phyloP scores from a whole-genome alignment of 2,329 filamentous ascomycete genomes.

The Alternaria tenuissima region DNA sequence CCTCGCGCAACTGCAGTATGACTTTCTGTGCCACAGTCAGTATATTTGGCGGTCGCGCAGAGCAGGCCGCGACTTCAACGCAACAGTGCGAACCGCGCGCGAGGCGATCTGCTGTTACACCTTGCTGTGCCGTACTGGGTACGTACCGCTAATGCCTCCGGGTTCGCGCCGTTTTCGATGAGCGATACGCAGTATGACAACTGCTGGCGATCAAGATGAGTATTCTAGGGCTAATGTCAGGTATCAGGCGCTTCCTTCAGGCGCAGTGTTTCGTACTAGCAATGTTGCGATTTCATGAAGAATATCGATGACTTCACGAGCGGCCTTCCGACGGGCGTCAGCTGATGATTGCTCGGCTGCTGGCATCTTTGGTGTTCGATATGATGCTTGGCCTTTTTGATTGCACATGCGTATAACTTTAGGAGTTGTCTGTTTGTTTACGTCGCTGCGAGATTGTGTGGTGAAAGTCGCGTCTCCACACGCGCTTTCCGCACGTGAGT shows the following conservation, averaged over 20 bases:
- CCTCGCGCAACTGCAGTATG: conserved; percentile 55
- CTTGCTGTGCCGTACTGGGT: conserved; percentile 16
- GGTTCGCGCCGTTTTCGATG: conserved; percentile 97
- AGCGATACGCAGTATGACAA: conserved; percentile 95
- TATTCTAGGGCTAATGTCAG: conserved; percentile 71
- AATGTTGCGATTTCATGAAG: conserved; percentile 87
- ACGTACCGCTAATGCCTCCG: conserved; percentile 90
- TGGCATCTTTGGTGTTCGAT: conserved; percentile 22
- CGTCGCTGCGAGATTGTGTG: background rate
- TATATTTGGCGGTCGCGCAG: conserved; percentile 11
- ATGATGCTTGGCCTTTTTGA: background rate
- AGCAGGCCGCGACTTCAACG: background rate
- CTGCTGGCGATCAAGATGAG: conserved; percentile 87
- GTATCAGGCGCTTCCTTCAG: background rate
- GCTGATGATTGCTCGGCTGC: conserved; percentile 36
- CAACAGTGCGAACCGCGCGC: conserved; percentile 19
- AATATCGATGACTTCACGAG: conserved; percentile 81
- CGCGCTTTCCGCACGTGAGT: conserved; percentile 16
- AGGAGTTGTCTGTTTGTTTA: conserved; percentile 12
- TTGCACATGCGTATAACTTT: background rate
- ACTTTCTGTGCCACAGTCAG: conserved; percentile 51
- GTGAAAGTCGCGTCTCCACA: conserved; percentile 3
- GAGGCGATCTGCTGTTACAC: conserved; percentile 15
- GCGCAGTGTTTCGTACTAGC: conserved; percentile 66
- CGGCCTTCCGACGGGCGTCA: conserved; percentile 72